Base-by-base conservation (phyloP, 2,329 filamentous ascomycete species). In the Fusarium torreyae region DNA sequence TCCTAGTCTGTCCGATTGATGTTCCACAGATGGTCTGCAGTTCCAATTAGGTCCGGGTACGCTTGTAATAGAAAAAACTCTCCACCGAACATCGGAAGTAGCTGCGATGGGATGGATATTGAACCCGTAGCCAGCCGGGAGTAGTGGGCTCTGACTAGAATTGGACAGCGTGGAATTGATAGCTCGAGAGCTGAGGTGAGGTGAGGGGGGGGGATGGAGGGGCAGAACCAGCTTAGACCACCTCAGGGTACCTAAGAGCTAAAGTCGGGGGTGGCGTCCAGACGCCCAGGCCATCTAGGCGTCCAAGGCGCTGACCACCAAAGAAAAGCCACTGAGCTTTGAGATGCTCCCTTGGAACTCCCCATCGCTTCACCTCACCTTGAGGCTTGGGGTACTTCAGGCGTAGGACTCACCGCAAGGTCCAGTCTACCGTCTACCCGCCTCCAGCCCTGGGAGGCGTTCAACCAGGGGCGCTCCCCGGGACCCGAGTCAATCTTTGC, bases 31-130 rank as follows among this genome's bases (percentile, higher is more conserved):
- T 52, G 42, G 53, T 63, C 48, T 71, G 50, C 56, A 61, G 44
- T 62, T 63, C 65, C 56, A 68, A 53, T 39, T 45, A 31, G 38
- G 51, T 39, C 48, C 57, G 36, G 24, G 45, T 38, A 33, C 50
- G 48, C 17, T 33, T 33, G 24, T 26, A 28, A 44, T 20, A 50
- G 42, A 60, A 70, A 68, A 53, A 34, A 48, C 44, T 57, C 51
- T 43, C 67, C 67, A 68, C 71, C 65, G 71, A 68, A 51, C 15
- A 63, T 70, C 71, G 72, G 71, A 71, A 46, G 57, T 63, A 52
- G 57, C 68, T 68, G 52, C 42, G 39, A 51, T 52, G 36, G 22
- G 31, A 63, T 63, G 60, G 51, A 55, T 24, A 54, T 40, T 52
- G 59, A 68, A 62, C 53, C 71, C 71, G 69, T 70, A 60, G 52